Evolutionary conservation across 169 alveolate species (phyloP).

Genomic region (Perkinsus olseni): DNA sequence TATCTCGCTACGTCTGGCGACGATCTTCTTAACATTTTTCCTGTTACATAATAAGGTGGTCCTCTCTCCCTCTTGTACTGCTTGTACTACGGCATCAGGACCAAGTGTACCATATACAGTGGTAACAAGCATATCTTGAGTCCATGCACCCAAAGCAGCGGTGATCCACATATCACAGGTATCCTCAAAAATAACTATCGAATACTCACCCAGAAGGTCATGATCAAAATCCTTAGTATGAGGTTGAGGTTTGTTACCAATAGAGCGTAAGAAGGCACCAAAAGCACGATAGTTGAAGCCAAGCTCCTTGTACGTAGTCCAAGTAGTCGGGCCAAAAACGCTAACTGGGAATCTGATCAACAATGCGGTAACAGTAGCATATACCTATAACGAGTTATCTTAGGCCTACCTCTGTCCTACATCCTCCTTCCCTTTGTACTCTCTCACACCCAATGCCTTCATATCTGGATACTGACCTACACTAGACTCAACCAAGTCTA

Average conservation of each 20-base stretch:
- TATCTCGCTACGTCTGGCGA: background rate
- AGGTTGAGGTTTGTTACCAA: background rate
- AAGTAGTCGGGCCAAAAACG: background rate
- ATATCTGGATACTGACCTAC: background rate
- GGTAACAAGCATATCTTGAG: background rate
- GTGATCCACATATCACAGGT: background rate
- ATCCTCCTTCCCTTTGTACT: background rate
- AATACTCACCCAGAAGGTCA: background rate
- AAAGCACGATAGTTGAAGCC: background rate
- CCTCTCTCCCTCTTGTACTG: background rate
- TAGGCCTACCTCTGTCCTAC: background rate
- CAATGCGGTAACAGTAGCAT: no score
- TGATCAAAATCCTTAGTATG: background rate
- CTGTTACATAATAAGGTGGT: background rate
- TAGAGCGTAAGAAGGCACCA: background rate
- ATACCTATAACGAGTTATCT: background rate
- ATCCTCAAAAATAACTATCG: background rate
- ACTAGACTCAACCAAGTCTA: background rate
- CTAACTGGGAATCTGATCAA: background rate
- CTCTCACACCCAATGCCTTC: background rate
- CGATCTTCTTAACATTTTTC: background rate
- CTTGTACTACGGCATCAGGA: background rate
- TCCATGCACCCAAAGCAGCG: background rate
- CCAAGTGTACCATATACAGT: background rate
- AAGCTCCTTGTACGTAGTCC: background rate